These are phyloP conservation scores for Lathyrus oleraceus DNA, from an alignment of 306 rosid species.

Conservation along the genomic window DNA sequence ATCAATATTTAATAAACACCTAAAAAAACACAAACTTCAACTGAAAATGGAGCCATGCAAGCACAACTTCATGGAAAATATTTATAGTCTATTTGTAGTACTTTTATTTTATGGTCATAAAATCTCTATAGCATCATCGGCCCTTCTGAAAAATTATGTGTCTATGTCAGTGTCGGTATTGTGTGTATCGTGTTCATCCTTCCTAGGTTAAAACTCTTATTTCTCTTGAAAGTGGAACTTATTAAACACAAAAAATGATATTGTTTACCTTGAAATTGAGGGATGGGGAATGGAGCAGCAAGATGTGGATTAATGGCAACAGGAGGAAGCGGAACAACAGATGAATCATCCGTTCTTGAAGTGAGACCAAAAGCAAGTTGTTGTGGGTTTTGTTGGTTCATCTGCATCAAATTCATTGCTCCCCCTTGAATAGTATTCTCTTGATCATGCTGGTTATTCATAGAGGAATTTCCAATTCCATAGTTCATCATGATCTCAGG, in stretches of 20 bases:
- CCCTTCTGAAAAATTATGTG: too few species aligned
- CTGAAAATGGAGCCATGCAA: constrained; percentile 50
- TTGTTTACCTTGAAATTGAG: constrained; percentile 58
- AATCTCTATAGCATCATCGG: too few species aligned
- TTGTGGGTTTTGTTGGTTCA: constrained; percentile 39
- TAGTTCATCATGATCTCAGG: constrained; percentile 47
- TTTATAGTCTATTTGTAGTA: too few species aligned
- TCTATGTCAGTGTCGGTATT: too few species aligned
- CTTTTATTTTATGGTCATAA: too few species aligned
- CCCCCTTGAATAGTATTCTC: constrained; percentile 26
- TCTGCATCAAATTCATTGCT: constrained; percentile 18
- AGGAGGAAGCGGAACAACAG: constrained; percentile 22
- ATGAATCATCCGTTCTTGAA: background rate
- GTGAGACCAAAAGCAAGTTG: constrained; percentile 38
- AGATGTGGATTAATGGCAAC: background rate
- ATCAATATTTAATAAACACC: too few species aligned
- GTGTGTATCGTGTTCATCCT: too few species aligned
- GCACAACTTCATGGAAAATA: too few species aligned
- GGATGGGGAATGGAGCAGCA: constrained; percentile 44
- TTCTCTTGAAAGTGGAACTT: too few species aligned
- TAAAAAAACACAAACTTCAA: background rate
- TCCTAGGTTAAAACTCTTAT: too few species aligned
- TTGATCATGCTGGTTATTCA: constrained; percentile 33
- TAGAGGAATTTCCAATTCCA: constrained; percentile 28
- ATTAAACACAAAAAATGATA: background rate